Base-by-base conservation (phyloP, 192 early-diverging fungal species). In the Rhizophagus clarus region DNA sequence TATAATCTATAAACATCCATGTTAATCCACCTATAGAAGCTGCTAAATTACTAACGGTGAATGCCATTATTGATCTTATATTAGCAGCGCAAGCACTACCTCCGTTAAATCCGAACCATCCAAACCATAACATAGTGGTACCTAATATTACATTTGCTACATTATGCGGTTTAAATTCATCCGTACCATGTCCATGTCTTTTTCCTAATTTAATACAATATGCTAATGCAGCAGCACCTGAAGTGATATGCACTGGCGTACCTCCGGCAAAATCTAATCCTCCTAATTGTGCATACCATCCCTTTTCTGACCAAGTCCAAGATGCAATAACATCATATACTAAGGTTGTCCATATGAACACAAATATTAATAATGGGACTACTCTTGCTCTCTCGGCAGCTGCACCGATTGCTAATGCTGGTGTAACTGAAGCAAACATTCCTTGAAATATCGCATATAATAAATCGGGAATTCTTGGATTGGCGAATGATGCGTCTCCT, bases 31-130 rank as follows among this genome's bases (percentile, higher is more conserved):
- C 97, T 42, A 92, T 83, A 47, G 94, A 89, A 24, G 95, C 93
- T 69, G 96, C 91, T 49, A 98, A 79, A 83, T 97, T 95, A 24
- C 96, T 98, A 63, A 94, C 93, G 28, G 93, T 82, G 47, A 88
- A 91, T 28, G 97, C 96, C 91, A 95, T 93, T 40, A 90, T 95
- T 51, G 96, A 95, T 72, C 97, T 93, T 37, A 94, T 79, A 75
- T 94, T 97, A 37, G 93, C 92, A 3, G 90, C 88, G 40, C 94
- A 85, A 15, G 92, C 93, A 45, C 93, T 94, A 60, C 97, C 97
- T 70, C 92, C 96, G 85, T 99, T 98, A 89, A 99, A 99, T 0
- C 95, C 96, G 71, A 95, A 94, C 97, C 97, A 98, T 66, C 97
- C 96, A 72, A 97, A 96, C 96, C 96, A 97, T 67, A 98, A 88